Conservation (phyloP, 1,284 basidiomycete genomes). For the Pascua sp. region DNA sequence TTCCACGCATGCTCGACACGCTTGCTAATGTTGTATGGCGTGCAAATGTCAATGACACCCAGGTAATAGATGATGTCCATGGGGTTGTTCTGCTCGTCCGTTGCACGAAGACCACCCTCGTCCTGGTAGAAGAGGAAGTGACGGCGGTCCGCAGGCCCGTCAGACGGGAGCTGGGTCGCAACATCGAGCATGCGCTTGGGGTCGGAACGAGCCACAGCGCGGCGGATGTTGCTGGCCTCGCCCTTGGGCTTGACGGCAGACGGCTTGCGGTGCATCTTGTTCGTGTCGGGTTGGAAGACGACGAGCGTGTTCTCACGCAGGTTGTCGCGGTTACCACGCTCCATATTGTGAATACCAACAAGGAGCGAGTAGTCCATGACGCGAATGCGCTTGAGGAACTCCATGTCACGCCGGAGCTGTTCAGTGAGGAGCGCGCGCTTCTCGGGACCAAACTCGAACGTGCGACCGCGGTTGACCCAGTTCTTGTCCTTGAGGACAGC, state of each 20-base stretch:
- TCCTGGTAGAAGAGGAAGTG: slow-evolving; percentile 95
- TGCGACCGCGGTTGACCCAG: slow-evolving; percentile 79
- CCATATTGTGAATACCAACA: slow-evolving; percentile 90
- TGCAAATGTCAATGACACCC: slow-evolving; percentile 90
- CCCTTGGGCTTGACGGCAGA: slow-evolving; percentile 60
- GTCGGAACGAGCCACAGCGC: slow-evolving; percentile 78
- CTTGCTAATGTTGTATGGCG: slow-evolving; percentile 78
- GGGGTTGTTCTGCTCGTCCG: slow-evolving; percentile 73
- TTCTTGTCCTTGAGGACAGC: slow-evolving; percentile 95
- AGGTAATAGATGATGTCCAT: slow-evolving; percentile 87
- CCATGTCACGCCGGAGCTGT: slow-evolving; percentile 81
- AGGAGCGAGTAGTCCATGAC: slow-evolving; percentile 98
- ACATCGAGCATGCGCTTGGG: slow-evolving; percentile 64
- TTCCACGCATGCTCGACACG: slow-evolving; percentile 89
- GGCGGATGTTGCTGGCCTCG: slow-evolving; percentile 76
- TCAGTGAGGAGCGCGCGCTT: slow-evolving; percentile 85
- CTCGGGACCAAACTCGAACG: slow-evolving; percentile 86
- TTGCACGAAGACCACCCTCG: slow-evolving; percentile 88
- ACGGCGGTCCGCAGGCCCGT: slow-evolving; percentile 66
- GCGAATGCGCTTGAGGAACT: slow-evolving; percentile 72
- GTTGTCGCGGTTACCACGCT: slow-evolving; percentile 84
- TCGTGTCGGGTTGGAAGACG: slow-evolving; percentile 69
- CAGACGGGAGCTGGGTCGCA: slow-evolving; percentile 63
- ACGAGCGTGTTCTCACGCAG: slow-evolving; percentile 82
- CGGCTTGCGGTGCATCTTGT: slow-evolving; percentile 56